Evolutionary conservation across 495 filamentous ascomycete genomes (phyloP), one percentile per base, ranked within the genome.

Genomic region (Cetradonia linearis): DNA sequence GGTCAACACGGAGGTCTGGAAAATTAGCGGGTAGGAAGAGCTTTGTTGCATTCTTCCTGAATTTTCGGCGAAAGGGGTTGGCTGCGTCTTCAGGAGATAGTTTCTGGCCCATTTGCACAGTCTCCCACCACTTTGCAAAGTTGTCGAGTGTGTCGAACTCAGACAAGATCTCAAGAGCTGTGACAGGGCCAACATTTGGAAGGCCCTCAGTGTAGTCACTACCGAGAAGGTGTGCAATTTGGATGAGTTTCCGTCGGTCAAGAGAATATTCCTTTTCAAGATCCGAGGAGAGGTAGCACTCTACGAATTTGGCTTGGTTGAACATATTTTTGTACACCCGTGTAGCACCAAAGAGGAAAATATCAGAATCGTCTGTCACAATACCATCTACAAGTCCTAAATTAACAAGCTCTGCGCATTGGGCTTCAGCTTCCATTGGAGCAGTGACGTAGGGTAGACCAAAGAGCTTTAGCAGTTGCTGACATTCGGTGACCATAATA

Each of bases 301-400:
- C 94, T 46, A 98, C 93, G 66, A 86, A 94, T 66, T 97, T 97
- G 72, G 90, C 88, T 66, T 87, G 86, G 70, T 95, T 97, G 79
- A 98, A 98, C 90, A 97, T 94, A 75, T 98, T 96, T 63, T 97
- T 96, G 77, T 97, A 98, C 20, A 98, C 86, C 18, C 93, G 79
- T 0, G 90, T 97, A 34, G 93, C 93, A 44, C 93, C 93, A 67
- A 98, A 98, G 14, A 98, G 81, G 68, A 98, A 97, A n/a, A 84
- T 91, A 77, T 98, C 93, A 14, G 83, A 89, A 69, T 98, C 93
- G 67, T 98, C 93, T 0, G 93, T 98, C n/a, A 98, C 91, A 64
- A 97, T 95, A 11, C 93, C 93, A 68, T 98, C 93, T 27, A 98
- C 93, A 4, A 98, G 79, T 0, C 88, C 86, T 7, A 96, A 75